These are phyloP conservation scores for Cicer cuneatum DNA, from an alignment of 306 rosid species.

Conservation along the genomic window DNA sequence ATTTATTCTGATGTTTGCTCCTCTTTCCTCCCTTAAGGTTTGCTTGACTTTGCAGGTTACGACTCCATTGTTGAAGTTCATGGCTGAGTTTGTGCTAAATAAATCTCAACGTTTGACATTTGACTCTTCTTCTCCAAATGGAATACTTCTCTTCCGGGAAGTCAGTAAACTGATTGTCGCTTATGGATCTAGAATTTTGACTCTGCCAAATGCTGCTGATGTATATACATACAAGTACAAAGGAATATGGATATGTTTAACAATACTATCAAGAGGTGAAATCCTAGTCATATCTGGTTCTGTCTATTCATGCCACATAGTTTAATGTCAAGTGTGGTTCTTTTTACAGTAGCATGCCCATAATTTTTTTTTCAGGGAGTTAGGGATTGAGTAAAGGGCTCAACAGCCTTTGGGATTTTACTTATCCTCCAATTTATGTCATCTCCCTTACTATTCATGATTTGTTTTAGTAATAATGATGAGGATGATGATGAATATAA, in stretches of 20 bases:
- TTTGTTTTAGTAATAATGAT: too few relatives aligned
- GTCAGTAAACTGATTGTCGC: constrained; percentile 94
- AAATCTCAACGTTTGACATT: constrained; percentile 98
- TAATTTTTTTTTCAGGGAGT: neutral
- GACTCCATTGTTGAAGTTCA: constrained; percentile 91
- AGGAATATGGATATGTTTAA: constrained; percentile 95
- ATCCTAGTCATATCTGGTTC: constrained; percentile 36
- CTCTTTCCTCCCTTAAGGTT: constrained; percentile 1
- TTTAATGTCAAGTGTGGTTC: neutral
- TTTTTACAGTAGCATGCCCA: constrained; percentile 16
- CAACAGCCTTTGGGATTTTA: neutral
- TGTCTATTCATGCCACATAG: constrained; percentile 28
- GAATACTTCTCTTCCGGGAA: constrained; percentile 99
- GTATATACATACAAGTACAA: constrained; percentile 88
- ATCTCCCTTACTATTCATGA: neutral
- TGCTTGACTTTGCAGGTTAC: constrained; percentile 72
- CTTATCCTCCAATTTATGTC: neutral
- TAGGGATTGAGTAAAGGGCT: neutral
- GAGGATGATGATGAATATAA: neutral
- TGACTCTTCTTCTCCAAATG: constrained; percentile 99
- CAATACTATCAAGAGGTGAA: constrained; percentile 84
- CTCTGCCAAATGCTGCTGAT: constrained; percentile 91
- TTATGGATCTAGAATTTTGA: constrained; percentile 89
- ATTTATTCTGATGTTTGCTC: constrained; percentile 5
- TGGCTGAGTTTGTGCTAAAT: constrained; percentile 96